Evolutionary conservation across 805 yeast genomes (phyloP), one percentile per base, ranked within the genome.

Genomic region (Yamadazyma laniorum): DNA sequence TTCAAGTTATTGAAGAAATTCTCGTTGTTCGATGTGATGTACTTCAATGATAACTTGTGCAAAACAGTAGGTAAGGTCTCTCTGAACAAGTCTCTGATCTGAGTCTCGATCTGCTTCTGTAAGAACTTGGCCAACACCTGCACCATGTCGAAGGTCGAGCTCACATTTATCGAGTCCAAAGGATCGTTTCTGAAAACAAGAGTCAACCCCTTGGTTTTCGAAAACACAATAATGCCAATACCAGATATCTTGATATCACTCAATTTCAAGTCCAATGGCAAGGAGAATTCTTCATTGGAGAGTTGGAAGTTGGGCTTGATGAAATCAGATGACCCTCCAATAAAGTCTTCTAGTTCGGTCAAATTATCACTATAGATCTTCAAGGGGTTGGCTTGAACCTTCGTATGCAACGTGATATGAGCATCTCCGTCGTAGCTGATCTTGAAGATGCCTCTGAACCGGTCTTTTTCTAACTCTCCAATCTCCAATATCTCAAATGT

Each of bases 161-260:
- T 78, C 11, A 88, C 95, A 50, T 79, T 80, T 45, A 88, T 87
- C 15, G 81, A 75, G 49, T 87, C 95, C 39, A 88, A 68, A 0
- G 96, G 96, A 59, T 88, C 96, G 59, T 88, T 88, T 50, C 90
- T 75, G 63, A 88, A 88, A 21, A 88, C 96, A 28, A 88, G 65
- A 0, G 96, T 88, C 40, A 88, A 70, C 1, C 96, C 96, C 53
- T 86, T 86, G 3, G 84, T 72, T 51, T 85, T 82, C 19, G 84
- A 78, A 56, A 85, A 88, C 3, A 88, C 96, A 44, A 87, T 79
- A 37, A 88, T 83, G 17, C 90, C 88, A 42, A 89, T 88, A 1
- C 95, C 93, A 40, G 81, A 77, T 36, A 88, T 69, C 49, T 74
- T 72, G 44, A 88, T 81, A 39, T 84, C 81, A 28, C 88, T 77